Evolutionary conservation across 495 filamentous ascomycete genomes (phyloP).

Genomic region (Annulohypoxylon nitens): DNA sequence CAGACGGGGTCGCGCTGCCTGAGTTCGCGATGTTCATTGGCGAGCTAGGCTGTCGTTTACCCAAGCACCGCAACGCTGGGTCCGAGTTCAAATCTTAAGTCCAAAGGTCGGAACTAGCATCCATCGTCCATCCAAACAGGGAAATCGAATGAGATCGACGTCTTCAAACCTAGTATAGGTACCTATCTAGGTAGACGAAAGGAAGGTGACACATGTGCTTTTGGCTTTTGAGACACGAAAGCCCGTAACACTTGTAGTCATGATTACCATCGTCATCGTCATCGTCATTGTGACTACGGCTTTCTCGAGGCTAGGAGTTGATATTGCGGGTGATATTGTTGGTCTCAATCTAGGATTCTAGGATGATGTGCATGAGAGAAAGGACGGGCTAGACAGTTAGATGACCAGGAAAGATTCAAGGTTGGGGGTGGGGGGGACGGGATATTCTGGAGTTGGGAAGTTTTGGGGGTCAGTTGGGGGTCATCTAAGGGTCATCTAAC

Average conservation of each 20-base stretch:
- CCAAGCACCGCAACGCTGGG: conserved; percentile 35
- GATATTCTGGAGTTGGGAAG: conserved; percentile 11
- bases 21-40: conserved; percentile 20
- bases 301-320: not conserved
- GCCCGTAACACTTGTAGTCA: conserved; percentile 13
- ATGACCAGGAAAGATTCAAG: not conserved
- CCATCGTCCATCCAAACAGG: conserved; percentile 19
- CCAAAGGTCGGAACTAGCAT: conserved; percentile 6
- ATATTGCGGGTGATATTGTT: not conserved
- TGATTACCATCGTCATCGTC: conserved; percentile 7
- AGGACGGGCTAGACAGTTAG: conserved; percentile 4
- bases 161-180: not conserved
- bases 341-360: conserved; percentile 13
- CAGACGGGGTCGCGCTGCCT: conserved; percentile 14
- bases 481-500: conserved; percentile 12
- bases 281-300: conserved; percentile 12
- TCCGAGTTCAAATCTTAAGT: not conserved
- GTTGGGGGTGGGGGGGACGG: conserved; percentile 11
- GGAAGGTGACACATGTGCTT: conserved; percentile 34
- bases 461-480: conserved; percentile 26
- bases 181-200: conserved; percentile 13
- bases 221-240: conserved; percentile 8
- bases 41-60: conserved; percentile 10
- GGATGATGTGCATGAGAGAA: conserved; percentile 30
- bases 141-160: conserved; percentile 29